Evolutionary conservation across 2,329 filamentous ascomycete species (phyloP).

Genomic region (Tolypocladium amazonense): DNA sequence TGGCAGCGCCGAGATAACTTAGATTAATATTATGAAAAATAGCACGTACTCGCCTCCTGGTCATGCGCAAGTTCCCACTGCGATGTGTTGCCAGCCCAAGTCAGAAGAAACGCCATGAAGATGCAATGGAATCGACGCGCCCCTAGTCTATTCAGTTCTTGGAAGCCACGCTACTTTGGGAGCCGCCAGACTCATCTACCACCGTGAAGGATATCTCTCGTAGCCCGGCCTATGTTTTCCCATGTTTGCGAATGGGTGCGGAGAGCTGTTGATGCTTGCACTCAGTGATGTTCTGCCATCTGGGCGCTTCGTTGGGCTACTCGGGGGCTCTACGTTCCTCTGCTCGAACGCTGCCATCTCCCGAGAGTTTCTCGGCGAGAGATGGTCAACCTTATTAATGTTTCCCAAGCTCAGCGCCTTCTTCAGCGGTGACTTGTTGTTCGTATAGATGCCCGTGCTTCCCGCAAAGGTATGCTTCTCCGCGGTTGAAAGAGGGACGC

Average conservation of each 20-base stretch:
- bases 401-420: conserved; percentile 60
- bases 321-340: conserved; percentile 23
- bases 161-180: background rate
- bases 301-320: conserved; percentile 29
- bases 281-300: conserved; percentile 17
- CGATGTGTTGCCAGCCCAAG: background rate
- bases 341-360: conserved; percentile 53
- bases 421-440: conserved; percentile 72
- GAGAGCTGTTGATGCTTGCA: conserved; percentile 11
- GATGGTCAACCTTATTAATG: conserved; percentile 29
- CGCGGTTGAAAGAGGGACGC: conserved; percentile 10
- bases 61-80: background rate
- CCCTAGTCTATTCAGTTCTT: background rate
- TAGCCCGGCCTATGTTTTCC: conserved; percentile 23
- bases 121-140: background rate
- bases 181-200: conserved; percentile 8
- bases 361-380: conserved; percentile 46
- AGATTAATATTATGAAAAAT: too few species aligned
- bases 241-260: conserved; percentile 28
- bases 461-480: conserved; percentile 44
- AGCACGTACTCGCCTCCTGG: background rate
- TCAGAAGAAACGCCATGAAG: background rate
- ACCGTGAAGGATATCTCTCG: conserved; percentile 30
- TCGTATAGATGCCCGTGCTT: conserved; percentile 68
- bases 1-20: too few species aligned